Evolutionary conservation across 1,139 yeast species (phyloP).

Genomic region (Protomyces arabidopsidicola): DNA sequence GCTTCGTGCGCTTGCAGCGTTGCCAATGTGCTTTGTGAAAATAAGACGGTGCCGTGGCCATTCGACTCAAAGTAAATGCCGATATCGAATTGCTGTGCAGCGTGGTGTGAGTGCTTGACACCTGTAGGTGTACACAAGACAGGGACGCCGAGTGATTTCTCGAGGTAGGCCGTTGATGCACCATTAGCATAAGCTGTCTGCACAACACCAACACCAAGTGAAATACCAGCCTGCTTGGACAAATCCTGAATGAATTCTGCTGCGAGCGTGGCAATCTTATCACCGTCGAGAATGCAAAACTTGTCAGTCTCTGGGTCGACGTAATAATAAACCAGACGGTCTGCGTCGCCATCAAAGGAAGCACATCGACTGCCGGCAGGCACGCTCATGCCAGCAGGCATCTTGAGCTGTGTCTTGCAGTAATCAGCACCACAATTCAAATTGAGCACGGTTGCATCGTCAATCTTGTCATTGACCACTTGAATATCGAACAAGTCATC

Average conservation of each 20-base stretch:
- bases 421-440: constrained; percentile 90
- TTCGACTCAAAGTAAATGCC: constrained; percentile 97
- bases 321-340: constrained; percentile 83
- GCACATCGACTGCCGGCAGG: constrained; percentile 53
- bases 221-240: constrained; percentile 42
- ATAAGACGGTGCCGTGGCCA: constrained; percentile 97
- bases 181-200: constrained; percentile 99
- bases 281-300: constrained; percentile 84
- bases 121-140: constrained; percentile 93
- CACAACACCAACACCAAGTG: constrained; percentile 66
- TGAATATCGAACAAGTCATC: constrained; percentile 44
- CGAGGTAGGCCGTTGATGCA: constrained; percentile 70
- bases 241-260: constrained; percentile 63
- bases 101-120: constrained; percentile 90
- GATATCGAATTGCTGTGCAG: constrained; percentile 74
- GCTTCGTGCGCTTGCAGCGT: constrained; percentile 38
- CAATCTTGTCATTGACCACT: constrained; percentile 58
- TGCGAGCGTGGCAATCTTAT: constrained; percentile 79
- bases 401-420: constrained; percentile 79
- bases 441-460: constrained; percentile 59
- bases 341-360: constrained; percentile 97
- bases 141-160: constrained; percentile 61
- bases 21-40: constrained; percentile 56
- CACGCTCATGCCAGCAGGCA: constrained; percentile 58
- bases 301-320: constrained; percentile 42